Base-by-base conservation (phyloP, 2,329 filamentous ascomycete species). In the Hirsutella rhossiliensis region DNA sequence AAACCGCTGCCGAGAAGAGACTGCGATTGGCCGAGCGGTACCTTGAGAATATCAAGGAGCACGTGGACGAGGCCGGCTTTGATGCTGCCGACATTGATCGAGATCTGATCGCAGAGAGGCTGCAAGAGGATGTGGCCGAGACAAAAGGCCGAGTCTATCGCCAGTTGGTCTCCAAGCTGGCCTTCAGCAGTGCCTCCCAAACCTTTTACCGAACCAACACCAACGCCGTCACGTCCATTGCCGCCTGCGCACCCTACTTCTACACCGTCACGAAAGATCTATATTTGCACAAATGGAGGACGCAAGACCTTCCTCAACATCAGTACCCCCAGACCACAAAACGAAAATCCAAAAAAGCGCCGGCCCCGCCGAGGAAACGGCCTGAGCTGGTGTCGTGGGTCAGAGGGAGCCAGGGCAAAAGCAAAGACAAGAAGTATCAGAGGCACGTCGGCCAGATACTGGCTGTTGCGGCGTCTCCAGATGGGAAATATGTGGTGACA, bases 31-130 rank as follows among this genome's bases (percentile, higher is more conserved):
- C 92, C 28, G 87, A 97, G 66, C 80, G 86, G 56, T 97, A 98
- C 62, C 75, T 98, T 44, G 84, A 95, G 44, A 95, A 94, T 59
- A 80, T 96, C 49, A 80, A 84, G 56, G 76, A 84, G 56, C 84
- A 95, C 52, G 80, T 87, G 46, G 83, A 94, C 54, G 84, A 87
- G 50, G 54, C 57, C 40, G 92, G 88, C 34, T 98, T 97, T 58
- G 88, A 98, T 64, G 92, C 92, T 8, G 88, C 83, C 54, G 87
- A 97, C 43, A 85, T 98, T 46, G 92, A 97, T 65, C 76, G 84
- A 47, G 92, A 98, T 59, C 68, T 96, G 54, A 89, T 98, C 55
- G 88, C 90, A 37, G 86, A 94, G 62, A 73, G 89, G 54, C 69
- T 98, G 54, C 81, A 90, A 63, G 87, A 96, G 65, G 92, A 97